These are phyloP conservation scores for Botrytis porri DNA, from an alignment of 2,329 filamentous ascomycete species.

Conservation along the genomic window DNA sequence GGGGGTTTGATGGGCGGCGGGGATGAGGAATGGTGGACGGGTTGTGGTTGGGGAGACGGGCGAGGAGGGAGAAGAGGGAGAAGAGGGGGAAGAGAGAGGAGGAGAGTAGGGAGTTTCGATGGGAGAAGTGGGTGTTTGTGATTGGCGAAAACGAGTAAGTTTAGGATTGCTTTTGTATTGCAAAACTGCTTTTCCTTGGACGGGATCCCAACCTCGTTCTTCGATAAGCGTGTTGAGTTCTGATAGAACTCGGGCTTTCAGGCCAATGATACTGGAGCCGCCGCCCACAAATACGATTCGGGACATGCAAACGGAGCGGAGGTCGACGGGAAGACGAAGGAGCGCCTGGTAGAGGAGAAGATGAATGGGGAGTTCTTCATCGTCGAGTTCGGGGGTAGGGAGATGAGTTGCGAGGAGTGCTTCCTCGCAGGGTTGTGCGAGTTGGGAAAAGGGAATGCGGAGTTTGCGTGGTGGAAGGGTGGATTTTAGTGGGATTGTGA, in stretches of 20 bases:
- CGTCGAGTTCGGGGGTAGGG: conserved; percentile 64
- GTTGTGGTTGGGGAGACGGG: neutral
- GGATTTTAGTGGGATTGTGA: conserved; percentile 46
- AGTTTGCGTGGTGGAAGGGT: conserved; percentile 52
- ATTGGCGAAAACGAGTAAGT: neutral
- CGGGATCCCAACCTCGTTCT: conserved; percentile 71
- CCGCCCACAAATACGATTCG: conserved; percentile 85
- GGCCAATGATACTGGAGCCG: conserved; percentile 71
- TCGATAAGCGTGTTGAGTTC: conserved; percentile 69
- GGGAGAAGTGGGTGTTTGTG: neutral
- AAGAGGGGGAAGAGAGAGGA: neutral
- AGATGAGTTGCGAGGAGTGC: conserved; percentile 65
- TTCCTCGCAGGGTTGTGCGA: conserved; percentile 73
- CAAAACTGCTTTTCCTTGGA: conserved; percentile 40
- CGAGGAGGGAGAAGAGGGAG: neutral
- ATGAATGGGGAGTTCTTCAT: conserved; percentile 79
- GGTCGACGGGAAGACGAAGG: conserved; percentile 73
- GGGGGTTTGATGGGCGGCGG: conserved; percentile 40
- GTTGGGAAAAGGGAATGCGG: conserved; percentile 63
- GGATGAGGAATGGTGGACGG: conserved; percentile 1
- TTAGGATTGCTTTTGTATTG: conserved; percentile 11
- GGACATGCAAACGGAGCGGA: conserved; percentile 81
- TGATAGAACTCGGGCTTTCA: conserved; percentile 72
- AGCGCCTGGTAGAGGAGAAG: conserved; percentile 73
- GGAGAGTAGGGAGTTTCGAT: neutral